phyloP scores from a whole-genome alignment of 2,329 filamentous ascomycete genomes.

The Claviceps sorghi region DNA sequence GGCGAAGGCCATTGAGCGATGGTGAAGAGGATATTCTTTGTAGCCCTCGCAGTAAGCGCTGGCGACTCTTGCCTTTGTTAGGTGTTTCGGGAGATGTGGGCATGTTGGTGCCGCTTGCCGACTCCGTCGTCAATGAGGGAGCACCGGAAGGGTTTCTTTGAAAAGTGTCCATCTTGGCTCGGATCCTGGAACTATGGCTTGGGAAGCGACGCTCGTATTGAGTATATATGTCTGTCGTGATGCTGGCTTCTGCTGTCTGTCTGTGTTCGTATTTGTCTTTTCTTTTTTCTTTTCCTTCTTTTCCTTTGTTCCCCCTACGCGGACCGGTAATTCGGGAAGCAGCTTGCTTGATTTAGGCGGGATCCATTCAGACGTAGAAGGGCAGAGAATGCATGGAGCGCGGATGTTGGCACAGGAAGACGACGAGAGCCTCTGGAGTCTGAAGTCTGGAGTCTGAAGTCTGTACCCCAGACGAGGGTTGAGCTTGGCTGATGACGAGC shows the following conservation, averaged over 20 bases:
- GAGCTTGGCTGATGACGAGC: not conserved
- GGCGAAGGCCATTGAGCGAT: slow-evolving; percentile 49
- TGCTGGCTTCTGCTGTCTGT: not conserved
- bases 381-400: not conserved
- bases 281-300: not conserved
- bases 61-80: slow-evolving; percentile 49
- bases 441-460: not conserved
- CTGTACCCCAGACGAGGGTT: not conserved
- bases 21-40: slow-evolving; percentile 73
- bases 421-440: not conserved
- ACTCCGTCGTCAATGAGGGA: slow-evolving; percentile 12
- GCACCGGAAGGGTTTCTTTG: slow-evolving; percentile 10
- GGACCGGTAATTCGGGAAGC: not conserved
- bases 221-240: not conserved
- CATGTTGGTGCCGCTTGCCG: slow-evolving; percentile 8
- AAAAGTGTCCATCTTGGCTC: slow-evolving; percentile 1
- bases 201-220: not conserved
- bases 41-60: slow-evolving; percentile 56
- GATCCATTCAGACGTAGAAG: not conserved
- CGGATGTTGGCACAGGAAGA: not conserved
- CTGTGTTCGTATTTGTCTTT: no score
- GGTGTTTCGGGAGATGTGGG: slow-evolving; percentile 14
- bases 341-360: not conserved
- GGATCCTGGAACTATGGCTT: not conserved
- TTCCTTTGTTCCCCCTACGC: not conserved